phyloP scores from a whole-genome alignment of 495 filamentous ascomycete species.

The Penicillium maclennaniae region DNA sequence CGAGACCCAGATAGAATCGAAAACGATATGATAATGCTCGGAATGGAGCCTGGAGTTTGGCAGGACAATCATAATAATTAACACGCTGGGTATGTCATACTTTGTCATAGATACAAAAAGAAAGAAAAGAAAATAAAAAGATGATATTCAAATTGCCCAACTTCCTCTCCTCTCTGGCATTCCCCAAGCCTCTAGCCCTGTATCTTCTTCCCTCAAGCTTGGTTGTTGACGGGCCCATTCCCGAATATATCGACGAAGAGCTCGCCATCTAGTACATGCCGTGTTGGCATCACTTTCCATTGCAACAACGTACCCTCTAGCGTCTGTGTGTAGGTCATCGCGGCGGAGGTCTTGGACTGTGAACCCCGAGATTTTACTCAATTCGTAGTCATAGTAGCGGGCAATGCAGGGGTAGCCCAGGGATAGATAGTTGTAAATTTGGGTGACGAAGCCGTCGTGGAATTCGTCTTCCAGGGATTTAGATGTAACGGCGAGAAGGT shows the following conservation, averaged over 20 bases:
- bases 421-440: conserved; percentile 94
- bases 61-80: background rate
- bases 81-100: background rate
- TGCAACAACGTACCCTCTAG: conserved; percentile 63
- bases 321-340: conserved; percentile 64
- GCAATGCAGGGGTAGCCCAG: conserved; percentile 85
- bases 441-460: conserved; percentile 79
- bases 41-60: background rate
- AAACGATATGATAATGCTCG: too few species aligned
- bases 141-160: conserved; percentile 64
- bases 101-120: background rate
- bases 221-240: conserved; percentile 85
- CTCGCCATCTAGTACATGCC: conserved; percentile 70
- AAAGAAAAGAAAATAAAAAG: background rate
- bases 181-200: conserved; percentile 61
- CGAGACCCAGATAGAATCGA: too few species aligned
- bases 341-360: conserved; percentile 59
- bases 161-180: conserved; percentile 70
- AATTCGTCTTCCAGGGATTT: conserved; percentile 63
- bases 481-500: background rate
- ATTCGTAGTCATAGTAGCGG: conserved; percentile 74
- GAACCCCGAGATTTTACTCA: conserved; percentile 72
- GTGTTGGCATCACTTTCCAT: conserved; percentile 34
- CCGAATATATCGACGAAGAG: conserved; percentile 71
- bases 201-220: conserved; percentile 50